Conservation (phyloP, 148 eudicot species). For the Camellia japonica region DNA sequence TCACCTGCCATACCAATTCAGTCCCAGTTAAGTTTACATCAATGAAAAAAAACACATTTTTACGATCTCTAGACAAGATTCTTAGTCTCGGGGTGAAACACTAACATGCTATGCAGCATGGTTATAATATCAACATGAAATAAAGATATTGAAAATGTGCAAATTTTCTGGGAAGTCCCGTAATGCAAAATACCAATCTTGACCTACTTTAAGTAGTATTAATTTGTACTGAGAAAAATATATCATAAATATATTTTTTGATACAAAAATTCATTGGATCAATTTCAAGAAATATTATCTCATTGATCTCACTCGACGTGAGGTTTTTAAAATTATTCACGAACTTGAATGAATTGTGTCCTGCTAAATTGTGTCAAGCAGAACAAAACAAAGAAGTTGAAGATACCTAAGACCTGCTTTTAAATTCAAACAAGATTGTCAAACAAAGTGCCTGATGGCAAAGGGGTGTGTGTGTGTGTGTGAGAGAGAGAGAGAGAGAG, state of each 20-base stretch:
- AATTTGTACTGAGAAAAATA: not conserved
- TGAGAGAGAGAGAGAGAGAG: no score
- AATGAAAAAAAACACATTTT: not conserved
- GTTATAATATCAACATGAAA: not conserved
- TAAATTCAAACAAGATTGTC: not conserved
- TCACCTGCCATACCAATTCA: slow-evolving; percentile 49
- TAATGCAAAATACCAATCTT: not conserved
- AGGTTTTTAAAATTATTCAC: not conserved
- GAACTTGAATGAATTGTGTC: not conserved
- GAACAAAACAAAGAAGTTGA: not conserved
- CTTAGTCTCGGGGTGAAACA: not conserved
- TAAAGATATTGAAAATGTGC: not conserved
- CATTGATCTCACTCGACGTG: not conserved
- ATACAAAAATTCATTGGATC: not conserved
- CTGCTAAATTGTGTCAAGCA: not conserved
- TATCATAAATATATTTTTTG: not conserved
- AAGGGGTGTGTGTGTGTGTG: not conserved
- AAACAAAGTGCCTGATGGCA: not conserved
- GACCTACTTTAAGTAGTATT: not conserved
- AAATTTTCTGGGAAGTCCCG: not conserved
- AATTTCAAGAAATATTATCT: not conserved
- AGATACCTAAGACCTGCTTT: not conserved
- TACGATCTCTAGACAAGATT: slow-evolving; percentile 1
- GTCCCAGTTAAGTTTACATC: not conserved
- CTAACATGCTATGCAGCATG: not conserved